phyloP scores from a whole-genome alignment of 2,329 filamentous ascomycete genomes.

The Pseudogymnoascus sp. region DNA sequence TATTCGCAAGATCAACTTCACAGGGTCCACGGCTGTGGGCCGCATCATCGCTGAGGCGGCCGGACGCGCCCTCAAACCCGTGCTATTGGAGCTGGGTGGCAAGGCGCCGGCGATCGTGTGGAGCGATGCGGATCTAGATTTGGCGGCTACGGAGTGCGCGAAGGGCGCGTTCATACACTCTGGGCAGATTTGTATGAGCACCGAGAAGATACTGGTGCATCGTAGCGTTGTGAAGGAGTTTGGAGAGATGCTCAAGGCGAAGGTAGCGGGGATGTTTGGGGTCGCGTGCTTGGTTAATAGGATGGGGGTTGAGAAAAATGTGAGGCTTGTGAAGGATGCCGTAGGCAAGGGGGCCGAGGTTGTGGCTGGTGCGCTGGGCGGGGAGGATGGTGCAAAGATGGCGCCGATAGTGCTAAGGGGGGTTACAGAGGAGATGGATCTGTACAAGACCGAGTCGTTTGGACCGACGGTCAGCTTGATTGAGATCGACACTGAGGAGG shows the following conservation, averaged over 20 bases:
- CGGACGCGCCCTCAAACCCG: conserved; percentile 68
- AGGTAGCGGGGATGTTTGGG: conserved; percentile 35
- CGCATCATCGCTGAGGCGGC: conserved; percentile 62
- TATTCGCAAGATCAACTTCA: conserved; percentile 80
- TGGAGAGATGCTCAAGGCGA: conserved; percentile 24
- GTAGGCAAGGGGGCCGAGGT: conserved; percentile 55
- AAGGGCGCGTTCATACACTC: conserved; percentile 64
- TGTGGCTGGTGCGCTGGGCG: conserved; percentile 32
- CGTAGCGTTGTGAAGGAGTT: conserved; percentile 40
- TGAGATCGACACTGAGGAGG: conserved; percentile 58
- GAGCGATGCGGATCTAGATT: conserved; percentile 68
- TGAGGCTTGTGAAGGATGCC: conserved; percentile 59
- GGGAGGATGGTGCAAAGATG: conserved; percentile 34
- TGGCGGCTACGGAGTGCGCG: conserved; percentile 60
- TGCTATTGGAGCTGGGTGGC: conserved; percentile 73
- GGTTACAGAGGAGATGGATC: conserved; percentile 63
- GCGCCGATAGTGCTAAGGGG: conserved; percentile 59
- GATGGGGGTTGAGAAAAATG: conserved; percentile 57
- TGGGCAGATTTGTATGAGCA: conserved; percentile 82
- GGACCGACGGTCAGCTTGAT: conserved; percentile 65
- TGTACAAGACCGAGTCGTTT: conserved; percentile 70
- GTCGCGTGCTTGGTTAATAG: conserved; percentile 56
- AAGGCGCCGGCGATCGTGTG: conserved; percentile 74
- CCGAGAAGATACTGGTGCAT: conserved; percentile 62
- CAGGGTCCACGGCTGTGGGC: conserved; percentile 67